phyloP scores from a whole-genome alignment of 2,329 filamentous ascomycete genomes.

The Cytospora piceae region DNA sequence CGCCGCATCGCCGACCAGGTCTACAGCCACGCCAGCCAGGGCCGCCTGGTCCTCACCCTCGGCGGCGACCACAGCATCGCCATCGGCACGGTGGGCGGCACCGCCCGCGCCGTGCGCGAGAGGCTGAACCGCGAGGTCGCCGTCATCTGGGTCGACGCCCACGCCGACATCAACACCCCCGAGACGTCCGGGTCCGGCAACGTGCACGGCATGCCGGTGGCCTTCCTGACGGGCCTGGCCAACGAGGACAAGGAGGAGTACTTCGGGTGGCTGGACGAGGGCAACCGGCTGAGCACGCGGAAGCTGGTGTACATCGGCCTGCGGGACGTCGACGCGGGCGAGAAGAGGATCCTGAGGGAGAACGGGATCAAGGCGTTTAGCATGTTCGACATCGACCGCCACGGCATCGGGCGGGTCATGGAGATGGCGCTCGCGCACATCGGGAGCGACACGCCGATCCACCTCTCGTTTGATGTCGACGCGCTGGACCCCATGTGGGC shows the following conservation, averaged over 20 bases:
- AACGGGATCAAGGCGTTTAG: constrained; percentile 93
- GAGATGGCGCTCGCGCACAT: constrained; percentile 99
- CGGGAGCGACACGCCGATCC: constrained; percentile 91
- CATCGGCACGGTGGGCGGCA: constrained; percentile 89
- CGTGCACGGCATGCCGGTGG: constrained; percentile 96
- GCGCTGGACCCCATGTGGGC: constrained; percentile 96
- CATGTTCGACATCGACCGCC: constrained; percentile 97
- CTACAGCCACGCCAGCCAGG: constrained; percentile 81
- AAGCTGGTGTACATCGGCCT: constrained; percentile 98
- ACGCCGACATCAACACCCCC: constrained; percentile 96
- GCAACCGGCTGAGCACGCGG: constrained; percentile 69
- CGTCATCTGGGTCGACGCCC: constrained; percentile 98
- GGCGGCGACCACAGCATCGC: constrained; percentile 97
- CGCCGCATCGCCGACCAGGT: constrained; percentile 79
- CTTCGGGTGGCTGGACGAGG: constrained; percentile 86
- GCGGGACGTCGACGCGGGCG: constrained; percentile 86
- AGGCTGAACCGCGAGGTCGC: constrained; percentile 81
- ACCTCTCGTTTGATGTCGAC: constrained; percentile 96
- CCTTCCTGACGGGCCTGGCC: constrained; percentile 86
- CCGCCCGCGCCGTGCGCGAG: constrained; percentile 84
- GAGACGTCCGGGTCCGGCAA: constrained; percentile 90
- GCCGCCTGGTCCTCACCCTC: constrained; percentile 87
- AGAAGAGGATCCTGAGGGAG: constrained; percentile 90
- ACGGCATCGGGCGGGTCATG: constrained; percentile 94
- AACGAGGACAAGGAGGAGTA: constrained; percentile 74